These are phyloP conservation scores for Raffaelea deltoideospora DNA, from an alignment of 2,329 filamentous ascomycete genomes.

Conservation along the genomic window DNA sequence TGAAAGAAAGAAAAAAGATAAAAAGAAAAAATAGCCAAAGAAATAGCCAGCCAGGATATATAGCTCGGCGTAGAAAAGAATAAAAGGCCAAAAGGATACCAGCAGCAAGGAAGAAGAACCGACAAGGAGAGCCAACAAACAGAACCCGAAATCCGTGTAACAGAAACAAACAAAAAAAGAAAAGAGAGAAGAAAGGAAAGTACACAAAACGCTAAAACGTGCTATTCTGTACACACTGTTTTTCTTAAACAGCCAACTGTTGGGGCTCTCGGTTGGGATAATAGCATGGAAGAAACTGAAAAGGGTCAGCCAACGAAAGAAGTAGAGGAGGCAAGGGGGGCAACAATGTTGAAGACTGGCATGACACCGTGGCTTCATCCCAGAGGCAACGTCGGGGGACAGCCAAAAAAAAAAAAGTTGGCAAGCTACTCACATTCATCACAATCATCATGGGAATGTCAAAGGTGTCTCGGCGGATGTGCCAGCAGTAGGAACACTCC, in stretches of 20 bases:
- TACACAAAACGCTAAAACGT: not conserved
- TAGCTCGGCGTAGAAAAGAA: too few relatives aligned
- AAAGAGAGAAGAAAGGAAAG: not conserved
- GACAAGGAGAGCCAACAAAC: not conserved
- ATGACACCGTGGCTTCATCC: too few relatives aligned
- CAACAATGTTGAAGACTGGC: not conserved
- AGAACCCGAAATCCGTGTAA: not conserved
- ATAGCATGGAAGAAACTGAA: constrained; percentile 44
- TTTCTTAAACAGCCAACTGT: constrained; percentile 36
- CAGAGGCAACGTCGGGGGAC: too few relatives aligned
- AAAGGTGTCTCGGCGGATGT: constrained; percentile 90
- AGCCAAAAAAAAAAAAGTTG: not conserved
- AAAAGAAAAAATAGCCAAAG: not conserved
- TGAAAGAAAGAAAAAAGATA: not conserved
- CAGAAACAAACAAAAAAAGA: not conserved
- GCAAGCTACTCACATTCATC: constrained; percentile 65
- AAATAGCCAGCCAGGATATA: too few relatives aligned
- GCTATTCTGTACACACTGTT: too few relatives aligned
- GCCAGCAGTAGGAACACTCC: constrained; percentile 93
- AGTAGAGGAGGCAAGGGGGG: too few relatives aligned
- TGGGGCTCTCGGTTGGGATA: constrained; percentile 40
- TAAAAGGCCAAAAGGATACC: not conserved
- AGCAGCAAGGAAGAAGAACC: not conserved
- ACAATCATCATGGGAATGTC: constrained; percentile 98
- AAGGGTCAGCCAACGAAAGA: constrained; percentile 1